A percentile compares a stretch with the other conserved stretches of the same genome.
phyloP scores from a whole-genome alignment of 75 land plant species.

The Cryptomeria japonica region DNA sequence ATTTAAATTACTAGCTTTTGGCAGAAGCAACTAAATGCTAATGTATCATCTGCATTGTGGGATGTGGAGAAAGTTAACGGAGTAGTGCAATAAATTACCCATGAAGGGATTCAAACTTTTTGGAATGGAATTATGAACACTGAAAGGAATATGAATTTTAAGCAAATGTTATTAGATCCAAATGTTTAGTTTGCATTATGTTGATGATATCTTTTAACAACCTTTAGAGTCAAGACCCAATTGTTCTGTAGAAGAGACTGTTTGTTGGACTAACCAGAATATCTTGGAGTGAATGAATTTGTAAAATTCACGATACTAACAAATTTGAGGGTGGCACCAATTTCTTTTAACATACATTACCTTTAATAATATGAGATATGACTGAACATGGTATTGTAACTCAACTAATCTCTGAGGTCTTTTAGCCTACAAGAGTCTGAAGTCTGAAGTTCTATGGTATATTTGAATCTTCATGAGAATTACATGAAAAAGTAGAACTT shows the following conservation, averaged over 20 bases:
- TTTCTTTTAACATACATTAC: background rate
- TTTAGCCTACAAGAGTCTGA: no score
- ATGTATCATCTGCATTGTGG: background rate
- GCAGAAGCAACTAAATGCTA: background rate
- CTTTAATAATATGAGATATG: background rate
- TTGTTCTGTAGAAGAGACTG: background rate
- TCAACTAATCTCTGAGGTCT: background rate
- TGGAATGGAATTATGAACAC: background rate
- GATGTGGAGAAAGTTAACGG: background rate
- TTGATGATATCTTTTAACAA: background rate
- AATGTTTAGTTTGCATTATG: background rate
- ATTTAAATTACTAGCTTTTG: background rate
- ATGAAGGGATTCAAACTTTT: background rate
- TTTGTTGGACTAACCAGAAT: background rate
- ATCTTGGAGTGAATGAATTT: background rate
- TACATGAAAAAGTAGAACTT: background rate
- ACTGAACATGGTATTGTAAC: background rate
- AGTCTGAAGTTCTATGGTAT: no score
- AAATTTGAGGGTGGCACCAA: background rate
- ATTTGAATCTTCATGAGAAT: background rate
- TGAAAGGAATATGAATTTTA: background rate
- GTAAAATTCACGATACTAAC: background rate
- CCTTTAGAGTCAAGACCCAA: background rate
- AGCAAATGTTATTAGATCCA: background rate
- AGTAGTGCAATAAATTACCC: background rate